A percentile compares a stretch with the other conserved stretches of the same genome.
phyloP scores from a whole-genome alignment of 208 protist genomes.

The Leishmania tropica region DNA sequence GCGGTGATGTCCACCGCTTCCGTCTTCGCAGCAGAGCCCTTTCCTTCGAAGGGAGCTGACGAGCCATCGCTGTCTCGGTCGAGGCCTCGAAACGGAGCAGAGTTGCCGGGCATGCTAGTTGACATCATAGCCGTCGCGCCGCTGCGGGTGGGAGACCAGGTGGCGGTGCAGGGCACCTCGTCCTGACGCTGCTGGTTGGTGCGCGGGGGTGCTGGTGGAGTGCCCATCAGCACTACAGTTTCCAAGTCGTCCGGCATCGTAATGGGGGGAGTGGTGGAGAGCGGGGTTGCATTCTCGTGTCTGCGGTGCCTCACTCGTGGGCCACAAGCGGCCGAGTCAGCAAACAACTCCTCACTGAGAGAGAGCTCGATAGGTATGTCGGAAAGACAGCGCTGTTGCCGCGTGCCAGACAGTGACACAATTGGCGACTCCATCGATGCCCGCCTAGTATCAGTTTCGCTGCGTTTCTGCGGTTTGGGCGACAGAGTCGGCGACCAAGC shows the following conservation, averaged over 20 bases:
- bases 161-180: background rate
- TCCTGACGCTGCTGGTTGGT: background rate
- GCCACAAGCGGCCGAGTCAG: background rate
- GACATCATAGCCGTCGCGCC: background rate
- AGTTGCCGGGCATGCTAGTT: background rate
- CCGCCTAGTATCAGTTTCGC: background rate
- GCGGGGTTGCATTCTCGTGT: constrained; percentile 2
- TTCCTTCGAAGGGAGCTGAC: background rate
- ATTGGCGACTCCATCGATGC: background rate
- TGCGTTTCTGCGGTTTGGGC: background rate
- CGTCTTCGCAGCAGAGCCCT: too few species aligned
- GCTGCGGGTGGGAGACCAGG: constrained; percentile 7
- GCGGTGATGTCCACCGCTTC: background rate
- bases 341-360: constrained; percentile 11
- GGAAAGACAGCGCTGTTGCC: constrained; percentile 28
- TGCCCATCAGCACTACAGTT: constrained; percentile 23
- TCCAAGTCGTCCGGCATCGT: constrained; percentile 15
- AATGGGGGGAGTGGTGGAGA: background rate
- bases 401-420: background rate
- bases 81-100: background rate
- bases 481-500: background rate
- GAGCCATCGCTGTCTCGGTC: background rate
- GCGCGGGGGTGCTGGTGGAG: constrained; percentile 4
- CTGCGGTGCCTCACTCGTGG: constrained; percentile 3
- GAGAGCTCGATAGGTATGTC: constrained; percentile 12